Conservation (phyloP, 2,329 filamentous ascomycete genomes). For the Pseudocercospora crystallina region DNA sequence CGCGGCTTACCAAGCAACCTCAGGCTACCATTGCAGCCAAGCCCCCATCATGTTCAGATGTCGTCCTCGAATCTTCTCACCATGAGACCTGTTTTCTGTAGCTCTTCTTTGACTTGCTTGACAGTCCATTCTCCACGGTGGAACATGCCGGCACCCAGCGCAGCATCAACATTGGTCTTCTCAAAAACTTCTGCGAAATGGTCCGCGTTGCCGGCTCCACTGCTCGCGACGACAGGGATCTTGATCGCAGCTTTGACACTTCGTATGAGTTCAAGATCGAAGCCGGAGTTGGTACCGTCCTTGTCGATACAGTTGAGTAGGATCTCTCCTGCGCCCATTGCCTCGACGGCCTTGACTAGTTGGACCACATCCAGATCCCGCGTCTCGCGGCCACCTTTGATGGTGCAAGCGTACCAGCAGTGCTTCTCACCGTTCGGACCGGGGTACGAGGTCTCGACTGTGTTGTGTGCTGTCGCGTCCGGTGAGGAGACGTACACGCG, state of each 20-base stretch:
- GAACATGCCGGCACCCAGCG: conserved; percentile 95
- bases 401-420: conserved; percentile 98
- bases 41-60: conserved; percentile 25
- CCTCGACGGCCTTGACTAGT: conserved; percentile 83
- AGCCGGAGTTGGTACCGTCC: conserved; percentile 91
- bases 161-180: conserved; percentile 83
- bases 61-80: conserved; percentile 75
- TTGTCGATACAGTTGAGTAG: conserved; percentile 97
- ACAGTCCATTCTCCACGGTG: conserved; percentile 95
- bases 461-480: conserved; percentile 70
- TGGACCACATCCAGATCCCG: conserved; percentile 90
- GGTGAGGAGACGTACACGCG: conserved; percentile 77
- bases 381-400: conserved; percentile 93
- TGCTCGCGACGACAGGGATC: conserved; percentile 94
- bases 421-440: conserved; percentile 75
- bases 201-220: conserved; percentile 80
- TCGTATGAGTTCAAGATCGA: conserved; percentile 86
- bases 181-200: conserved; percentile 92
- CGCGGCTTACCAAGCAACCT: not conserved
- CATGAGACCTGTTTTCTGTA: conserved; percentile 68
- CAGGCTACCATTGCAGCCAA: not conserved
- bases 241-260: conserved; percentile 83
- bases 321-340: conserved; percentile 93
- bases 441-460: conserved; percentile 66
- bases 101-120: conserved; percentile 83